Evolutionary conservation across 805 yeast species (phyloP).

Genomic region (Pichia pseudocactophila): DNA sequence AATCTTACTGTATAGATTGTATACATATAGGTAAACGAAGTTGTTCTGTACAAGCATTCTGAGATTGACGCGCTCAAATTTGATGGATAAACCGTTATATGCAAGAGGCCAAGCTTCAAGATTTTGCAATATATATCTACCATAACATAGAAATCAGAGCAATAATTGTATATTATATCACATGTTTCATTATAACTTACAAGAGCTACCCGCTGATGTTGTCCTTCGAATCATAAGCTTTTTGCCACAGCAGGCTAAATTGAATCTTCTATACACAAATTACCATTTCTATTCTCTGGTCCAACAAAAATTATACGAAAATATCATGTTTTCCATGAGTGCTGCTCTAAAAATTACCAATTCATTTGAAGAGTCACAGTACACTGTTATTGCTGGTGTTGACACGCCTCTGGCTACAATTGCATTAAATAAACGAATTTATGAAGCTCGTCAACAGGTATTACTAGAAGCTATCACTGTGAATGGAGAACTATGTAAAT

Average conservation of each 20-base stretch:
- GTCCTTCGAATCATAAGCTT: slow-evolving; percentile 17
- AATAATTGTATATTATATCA: too few relatives aligned
- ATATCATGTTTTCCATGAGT: slow-evolving; percentile 28
- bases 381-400: slow-evolving; percentile 33
- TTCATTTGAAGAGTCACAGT: slow-evolving; percentile 29
- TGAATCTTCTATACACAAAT: slow-evolving; percentile 26
- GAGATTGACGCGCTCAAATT: too few relatives aligned
- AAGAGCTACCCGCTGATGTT: slow-evolving; percentile 17
- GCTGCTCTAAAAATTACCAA: slow-evolving; percentile 23
- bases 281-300: slow-evolving; percentile 26
- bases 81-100: too few relatives aligned
- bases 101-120: too few relatives aligned
- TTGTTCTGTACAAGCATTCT: too few relatives aligned
- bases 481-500: slow-evolving; percentile 27
- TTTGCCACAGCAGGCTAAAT: slow-evolving; percentile 34
- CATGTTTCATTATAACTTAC: slow-evolving; percentile 1
- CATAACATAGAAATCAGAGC: too few relatives aligned
- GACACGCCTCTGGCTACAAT: slow-evolving; percentile 26
- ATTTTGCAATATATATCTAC: too few relatives aligned
- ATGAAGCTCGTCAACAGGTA: slow-evolving; percentile 32
- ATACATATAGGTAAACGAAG: too few relatives aligned
- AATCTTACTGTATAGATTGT: too few relatives aligned
- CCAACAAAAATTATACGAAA: slow-evolving; percentile 29
- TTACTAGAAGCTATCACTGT: slow-evolving; percentile 30
- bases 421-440: slow-evolving; percentile 30